Base-by-base conservation (phyloP, 495 filamentous ascomycete species). In the Penicillium verhagenii region DNA sequence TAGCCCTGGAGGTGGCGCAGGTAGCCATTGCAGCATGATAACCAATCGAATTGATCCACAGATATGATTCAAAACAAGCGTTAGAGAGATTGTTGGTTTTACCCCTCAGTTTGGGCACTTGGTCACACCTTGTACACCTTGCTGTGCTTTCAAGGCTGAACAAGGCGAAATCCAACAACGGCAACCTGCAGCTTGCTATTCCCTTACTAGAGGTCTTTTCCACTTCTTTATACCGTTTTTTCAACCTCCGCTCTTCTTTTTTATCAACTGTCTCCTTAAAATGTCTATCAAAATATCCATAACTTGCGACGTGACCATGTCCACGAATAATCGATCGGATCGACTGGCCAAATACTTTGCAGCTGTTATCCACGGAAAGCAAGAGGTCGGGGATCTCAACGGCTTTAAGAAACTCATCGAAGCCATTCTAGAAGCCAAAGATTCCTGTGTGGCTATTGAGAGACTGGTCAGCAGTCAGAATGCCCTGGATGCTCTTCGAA, bases 351-450 rank as follows among this genome's bases (percentile, higher is more conserved):
- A 57, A 37, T 70, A 64, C 58, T 73, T 77, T 57, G 52, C 45
- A 26, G 45, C 47, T 8, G 64, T 77, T 23, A 6, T 75, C 2
- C 9, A 46, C 26, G 76, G 71, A n/a, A 66, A 72, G 33, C 59
- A 66, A 23, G 18, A 51, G 13, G 24, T 79, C 19, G 45, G 52
- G 8, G 72, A 53, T 26, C 19, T 57, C 4, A 54, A 56, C 37
- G 14, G 82, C 53, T 79, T 74, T n/a, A 77, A 77, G 37, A 71
- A 75, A 8, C 85, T 89, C 49, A 49, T 91, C 5, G 85, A 90
- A 57, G 80, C 86, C 0, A 59, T 88, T 2, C 71, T 75, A 16
- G 67, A 58, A 11, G 76, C 85, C 55, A 46, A 59, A 1, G 76
- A 84, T 42, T 77, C 65, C 2, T 65, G 71, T 16, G 69, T 64